phyloP scores from a whole-genome alignment of 225 moss, liverwort and hornwort genomes.

The Sphagnum contortum region DNA sequence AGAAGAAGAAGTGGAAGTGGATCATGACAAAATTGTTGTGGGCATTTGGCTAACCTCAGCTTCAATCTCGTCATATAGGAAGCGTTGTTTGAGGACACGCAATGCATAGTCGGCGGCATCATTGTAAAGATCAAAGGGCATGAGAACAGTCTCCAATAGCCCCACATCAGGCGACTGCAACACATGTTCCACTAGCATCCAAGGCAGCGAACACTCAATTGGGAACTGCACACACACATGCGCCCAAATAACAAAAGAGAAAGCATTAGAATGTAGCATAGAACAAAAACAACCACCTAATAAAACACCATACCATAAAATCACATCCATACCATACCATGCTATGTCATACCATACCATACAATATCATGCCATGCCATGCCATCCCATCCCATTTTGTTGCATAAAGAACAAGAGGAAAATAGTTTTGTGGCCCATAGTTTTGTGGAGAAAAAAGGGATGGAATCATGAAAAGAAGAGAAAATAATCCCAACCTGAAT shows the following conservation, averaged over 20 bases:
- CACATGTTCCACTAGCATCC: constrained; percentile 97
- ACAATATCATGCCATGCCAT: no score
- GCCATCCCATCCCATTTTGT: no score
- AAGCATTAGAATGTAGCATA: no score
- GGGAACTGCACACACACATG: constrained; percentile 53
- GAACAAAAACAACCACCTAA: no score
- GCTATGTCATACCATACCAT: no score
- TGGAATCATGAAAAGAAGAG: background rate
- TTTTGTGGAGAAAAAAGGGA: background rate
- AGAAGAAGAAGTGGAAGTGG: no score
- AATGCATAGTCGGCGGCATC: constrained; percentile 88
- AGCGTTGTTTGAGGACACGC: constrained; percentile 72
- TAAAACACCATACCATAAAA: no score
- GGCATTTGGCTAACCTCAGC: constrained; percentile 53
- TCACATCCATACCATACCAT: no score
- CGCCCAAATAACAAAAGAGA: no score
- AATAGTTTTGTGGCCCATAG: background rate
- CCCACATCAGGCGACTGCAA: constrained; percentile 75
- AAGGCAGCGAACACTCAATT: constrained; percentile 91
- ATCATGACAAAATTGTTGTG: no score
- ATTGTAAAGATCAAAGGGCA: constrained; percentile 91
- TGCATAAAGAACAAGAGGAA: no score
- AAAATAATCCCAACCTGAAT: constrained; percentile 61
- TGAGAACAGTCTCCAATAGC: constrained; percentile 77
- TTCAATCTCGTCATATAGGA: constrained; percentile 94